phyloP scores from a whole-genome alignment of 2,329 filamentous ascomycete genomes.

The Talaromyces albobiverticillius region DNA sequence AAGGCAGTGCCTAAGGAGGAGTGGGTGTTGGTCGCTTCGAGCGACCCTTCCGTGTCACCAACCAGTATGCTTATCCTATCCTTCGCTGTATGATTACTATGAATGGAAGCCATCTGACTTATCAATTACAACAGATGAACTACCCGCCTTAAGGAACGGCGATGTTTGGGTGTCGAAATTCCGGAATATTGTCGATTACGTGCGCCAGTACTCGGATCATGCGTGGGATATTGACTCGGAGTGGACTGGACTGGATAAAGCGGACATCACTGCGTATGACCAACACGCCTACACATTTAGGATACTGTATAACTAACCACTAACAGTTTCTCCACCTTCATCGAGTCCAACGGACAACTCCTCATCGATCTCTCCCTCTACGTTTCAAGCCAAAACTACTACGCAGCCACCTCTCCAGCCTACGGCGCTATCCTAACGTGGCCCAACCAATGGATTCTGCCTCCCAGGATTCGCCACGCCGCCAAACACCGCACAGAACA shows the following conservation, averaged over 20 bases:
- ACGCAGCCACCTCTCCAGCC: slow-evolving; percentile 69
- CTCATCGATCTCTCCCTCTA: slow-evolving; percentile 86
- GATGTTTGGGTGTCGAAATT: slow-evolving; percentile 53
- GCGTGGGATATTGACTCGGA: slow-evolving; percentile 49
- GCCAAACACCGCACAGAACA: slow-evolving; percentile 69
- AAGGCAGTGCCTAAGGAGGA: slow-evolving; percentile 56
- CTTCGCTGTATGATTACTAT: no score
- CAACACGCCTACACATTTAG: no score
- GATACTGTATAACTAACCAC: neutral
- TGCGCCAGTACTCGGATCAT: slow-evolving; percentile 45
- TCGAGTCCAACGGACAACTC: slow-evolving; percentile 70
- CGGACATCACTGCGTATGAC: slow-evolving; percentile 52
- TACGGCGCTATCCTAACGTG: slow-evolving; percentile 79
- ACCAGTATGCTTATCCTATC: slow-evolving; percentile 58
- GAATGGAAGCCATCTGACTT: no score
- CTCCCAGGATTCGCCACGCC: slow-evolving; percentile 66
- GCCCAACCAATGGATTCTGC: slow-evolving; percentile 83
- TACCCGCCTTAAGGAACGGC: slow-evolving; percentile 58
- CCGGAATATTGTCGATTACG: slow-evolving; percentile 52
- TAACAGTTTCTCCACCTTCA: slow-evolving; percentile 58
- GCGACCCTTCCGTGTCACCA: slow-evolving; percentile 68
- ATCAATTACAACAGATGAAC: slow-evolving; percentile 48
- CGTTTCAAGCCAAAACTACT: slow-evolving; percentile 86
- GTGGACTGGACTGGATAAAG: slow-evolving; percentile 41
- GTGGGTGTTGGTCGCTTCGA: slow-evolving; percentile 72